Conservation (phyloP, 2,329 filamentous ascomycete species). For the Juglanconis sp. region DNA sequence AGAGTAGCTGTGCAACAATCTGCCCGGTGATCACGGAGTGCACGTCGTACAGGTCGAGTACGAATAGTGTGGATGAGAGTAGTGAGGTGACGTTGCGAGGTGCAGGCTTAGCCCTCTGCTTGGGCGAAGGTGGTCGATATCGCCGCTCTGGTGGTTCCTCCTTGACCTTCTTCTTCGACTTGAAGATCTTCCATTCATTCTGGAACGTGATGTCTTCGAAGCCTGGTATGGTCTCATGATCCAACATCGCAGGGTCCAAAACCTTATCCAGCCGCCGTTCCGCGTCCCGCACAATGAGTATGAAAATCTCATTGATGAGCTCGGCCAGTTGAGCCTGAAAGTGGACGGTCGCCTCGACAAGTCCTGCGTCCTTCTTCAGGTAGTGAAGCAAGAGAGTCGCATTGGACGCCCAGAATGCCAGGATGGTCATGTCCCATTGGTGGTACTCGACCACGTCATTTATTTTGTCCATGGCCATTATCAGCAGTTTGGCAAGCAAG, state of each 20-base stretch:
- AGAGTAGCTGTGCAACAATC: slow-evolving; percentile 86
- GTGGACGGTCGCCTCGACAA: slow-evolving; percentile 76
- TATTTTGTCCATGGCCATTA: slow-evolving; percentile 90
- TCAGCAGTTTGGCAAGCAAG: slow-evolving; percentile 74
- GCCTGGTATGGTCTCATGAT: slow-evolving; percentile 96
- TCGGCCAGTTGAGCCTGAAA: slow-evolving; percentile 94
- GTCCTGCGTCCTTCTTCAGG: slow-evolving; percentile 84
- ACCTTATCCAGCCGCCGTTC: slow-evolving; percentile 96
- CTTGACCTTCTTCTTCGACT: slow-evolving; percentile 84
- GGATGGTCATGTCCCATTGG: slow-evolving; percentile 99
- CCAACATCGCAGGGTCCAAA: slow-evolving; percentile 87
- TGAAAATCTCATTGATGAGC: slow-evolving; percentile 96
- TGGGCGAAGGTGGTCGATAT: slow-evolving; percentile 88
- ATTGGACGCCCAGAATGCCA: slow-evolving; percentile 99
- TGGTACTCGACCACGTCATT: slow-evolving; percentile 93
- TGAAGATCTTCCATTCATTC: slow-evolving; percentile 97
- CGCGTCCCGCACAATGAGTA: slow-evolving; percentile 92
- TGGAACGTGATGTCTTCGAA: slow-evolving; percentile 97
- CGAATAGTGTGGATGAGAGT: slow-evolving; percentile 91
- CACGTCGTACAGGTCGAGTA: slow-evolving; percentile 97
- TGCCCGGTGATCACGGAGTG: slow-evolving; percentile 95
- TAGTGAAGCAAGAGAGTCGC: slow-evolving; percentile 94
- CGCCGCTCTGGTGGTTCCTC: slow-evolving; percentile 87
- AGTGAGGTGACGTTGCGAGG: slow-evolving; percentile 94
- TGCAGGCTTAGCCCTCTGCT: slow-evolving; percentile 85